Base-by-base conservation (phyloP, 202 grass and related monocot genomes). In the Bolboschoenoplectus hybrid region DNA sequence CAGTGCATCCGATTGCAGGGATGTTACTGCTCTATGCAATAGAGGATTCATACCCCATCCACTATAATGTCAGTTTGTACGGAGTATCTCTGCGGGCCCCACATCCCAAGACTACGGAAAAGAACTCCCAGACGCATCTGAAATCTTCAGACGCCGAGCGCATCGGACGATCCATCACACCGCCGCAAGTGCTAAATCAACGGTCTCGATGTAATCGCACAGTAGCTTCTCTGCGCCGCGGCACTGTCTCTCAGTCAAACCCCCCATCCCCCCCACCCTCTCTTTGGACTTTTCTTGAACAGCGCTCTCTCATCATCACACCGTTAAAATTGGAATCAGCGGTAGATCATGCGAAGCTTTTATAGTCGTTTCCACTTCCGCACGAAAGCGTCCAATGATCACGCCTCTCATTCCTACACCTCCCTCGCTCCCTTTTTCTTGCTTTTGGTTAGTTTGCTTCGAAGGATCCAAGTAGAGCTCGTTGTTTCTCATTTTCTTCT, bases 281-380 rank as follows among this genome's bases (percentile, higher is more conserved):
- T 1, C 7, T 75, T 75, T 9, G 35, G 10, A 40, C 2, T n/a
- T 49, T 53, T 65, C 2, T 9, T 4, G 2, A 7, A 70, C 4
- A 2, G 1, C 20, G 0, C 46, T 17, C 12, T 45, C 2, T 68
- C 45, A 83, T 68, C 45, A 83, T 40, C 81, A 2, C 44, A 52
- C 63, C 81, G 63, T 56, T 36, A 2, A 83, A 55, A 69, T 52
- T 38, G 3, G 40, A 70, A 34, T 7, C 2, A 32, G 66, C 80
- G 80, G 80, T 14, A 2, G 80, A 83, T 83, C 0, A 39, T 52
- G 49, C 8, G 4, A 35, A 46, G 0, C 9, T 2, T 5, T 14
- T 57, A 81, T 63, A 81, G 55, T 52, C 63, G 81, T 83, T 83
- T 26, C 38, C 6, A 46, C 32, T 77, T 77, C 16, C 32, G 9